A percentile compares a stretch with the other conserved stretches of the same genome.
Conservation (phyloP, 208 protist species). For the Leishmania major region DNA sequence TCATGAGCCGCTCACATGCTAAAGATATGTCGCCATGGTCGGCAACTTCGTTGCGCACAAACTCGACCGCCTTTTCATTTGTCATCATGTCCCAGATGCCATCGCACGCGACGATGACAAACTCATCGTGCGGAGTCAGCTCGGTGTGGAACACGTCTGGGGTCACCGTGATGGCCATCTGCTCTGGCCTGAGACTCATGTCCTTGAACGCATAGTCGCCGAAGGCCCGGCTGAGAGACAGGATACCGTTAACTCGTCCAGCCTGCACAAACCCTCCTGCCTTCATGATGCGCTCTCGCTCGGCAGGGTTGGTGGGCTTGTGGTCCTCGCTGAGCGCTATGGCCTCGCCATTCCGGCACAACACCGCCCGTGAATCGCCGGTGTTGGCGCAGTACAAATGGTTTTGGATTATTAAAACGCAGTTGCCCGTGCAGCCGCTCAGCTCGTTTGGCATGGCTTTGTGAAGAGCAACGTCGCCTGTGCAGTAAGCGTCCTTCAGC, state of each 20-base stretch:
- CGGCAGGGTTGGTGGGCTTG: constrained; percentile 88
- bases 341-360: constrained; percentile 85
- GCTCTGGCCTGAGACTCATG: constrained; percentile 65
- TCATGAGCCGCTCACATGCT: constrained; percentile 88
- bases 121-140: constrained; percentile 86
- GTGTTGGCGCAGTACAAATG: constrained; percentile 94
- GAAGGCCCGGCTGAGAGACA: constrained; percentile 95
- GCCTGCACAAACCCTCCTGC: constrained; percentile 91
- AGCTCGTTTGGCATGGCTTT: constrained; percentile 76
- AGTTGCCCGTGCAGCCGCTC: constrained; percentile 87
- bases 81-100: constrained; percentile 94
- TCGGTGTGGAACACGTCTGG: constrained; percentile 81
- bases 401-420: constrained; percentile 81
- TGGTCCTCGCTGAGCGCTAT: constrained; percentile 95
- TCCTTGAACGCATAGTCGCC: constrained; percentile 95
- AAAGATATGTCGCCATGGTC: constrained; percentile 85
- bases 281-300: constrained; percentile 85
- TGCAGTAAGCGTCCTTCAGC: constrained; percentile 67
- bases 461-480: constrained; percentile 70
- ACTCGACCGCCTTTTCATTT: constrained; percentile 88
- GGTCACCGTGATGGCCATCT: constrained; percentile 74
- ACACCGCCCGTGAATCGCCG: constrained; percentile 91
- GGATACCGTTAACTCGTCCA: constrained; percentile 93
- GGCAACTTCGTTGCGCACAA: constrained; percentile 87
- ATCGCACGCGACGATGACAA: constrained; percentile 94